Percentiles rank a stretch among this genome's conserved stretches.
phyloP scores from a whole-genome alignment of 2,329 filamentous ascomycete genomes.

The Rachicladosporium sp. region DNA sequence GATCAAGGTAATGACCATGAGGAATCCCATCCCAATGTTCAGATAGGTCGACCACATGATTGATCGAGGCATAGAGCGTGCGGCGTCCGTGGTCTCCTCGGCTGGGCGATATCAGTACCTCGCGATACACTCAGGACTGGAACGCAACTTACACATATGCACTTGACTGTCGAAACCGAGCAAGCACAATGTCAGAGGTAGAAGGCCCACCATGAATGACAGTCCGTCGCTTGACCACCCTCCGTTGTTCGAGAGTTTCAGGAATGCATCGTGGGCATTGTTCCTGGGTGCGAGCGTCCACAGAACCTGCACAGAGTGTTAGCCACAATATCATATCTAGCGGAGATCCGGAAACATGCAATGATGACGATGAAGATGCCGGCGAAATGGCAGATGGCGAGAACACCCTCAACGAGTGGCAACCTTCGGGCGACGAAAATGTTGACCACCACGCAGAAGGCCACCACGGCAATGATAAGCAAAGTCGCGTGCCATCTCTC shows the following conservation, averaged over 20 bases:
- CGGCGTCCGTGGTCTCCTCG: conserved; percentile 13
- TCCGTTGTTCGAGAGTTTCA: conserved; percentile 15
- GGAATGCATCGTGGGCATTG: conserved; percentile 33
- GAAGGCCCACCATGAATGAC: conserved; percentile 10
- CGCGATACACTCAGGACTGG: background rate
- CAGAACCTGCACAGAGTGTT: background rate
- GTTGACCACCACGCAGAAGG: conserved; percentile 26
- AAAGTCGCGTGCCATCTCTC: conserved; percentile 16
- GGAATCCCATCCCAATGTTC: conserved; percentile 8
- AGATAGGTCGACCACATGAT: conserved; percentile 11
- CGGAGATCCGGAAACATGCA: background rate
- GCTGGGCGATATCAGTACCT: conserved; percentile 7
- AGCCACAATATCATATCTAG: background rate
- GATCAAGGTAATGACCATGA: conserved; percentile 10
- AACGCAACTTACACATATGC: conserved; percentile 4
- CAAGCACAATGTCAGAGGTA: conserved; percentile 10
- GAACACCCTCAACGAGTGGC: conserved; percentile 35
- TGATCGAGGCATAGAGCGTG: conserved; percentile 12
- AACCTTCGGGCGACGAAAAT: conserved; percentile 30
- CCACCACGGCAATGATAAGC: conserved; percentile 12
- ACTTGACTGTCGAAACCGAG: conserved; percentile 14
- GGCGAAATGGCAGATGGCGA: conserved; percentile 36
- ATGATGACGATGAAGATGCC: conserved; percentile 37
- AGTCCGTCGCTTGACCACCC: conserved; percentile 10
- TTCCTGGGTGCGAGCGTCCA: conserved; percentile 27